Evolutionary conservation across 2,329 filamentous ascomycete genomes (phyloP), one percentile per base, ranked within the genome.

Genomic region (Mycogone perniciosa): DNA sequence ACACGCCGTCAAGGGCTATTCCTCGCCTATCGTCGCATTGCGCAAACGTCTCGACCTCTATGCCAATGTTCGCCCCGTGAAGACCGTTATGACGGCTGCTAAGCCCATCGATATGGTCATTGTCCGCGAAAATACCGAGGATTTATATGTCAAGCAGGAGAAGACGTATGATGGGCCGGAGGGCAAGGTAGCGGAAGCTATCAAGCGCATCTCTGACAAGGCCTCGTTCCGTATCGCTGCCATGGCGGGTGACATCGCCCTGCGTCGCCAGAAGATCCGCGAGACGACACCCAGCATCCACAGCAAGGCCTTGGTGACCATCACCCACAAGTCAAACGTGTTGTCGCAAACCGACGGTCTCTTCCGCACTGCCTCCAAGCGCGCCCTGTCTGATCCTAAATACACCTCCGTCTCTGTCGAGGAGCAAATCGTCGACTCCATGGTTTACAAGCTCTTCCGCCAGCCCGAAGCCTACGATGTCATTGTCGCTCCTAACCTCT

Each of bases 381-480:
- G 77, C 31, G 93, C 34, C 81, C 97, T 46, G 97, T 99, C 83
- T 85, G 92, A 60, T 76, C 85, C 61, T 86, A 88, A 6, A 82
- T 97, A 82, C 97, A 96, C 78, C 85, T 99, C 52, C 96, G 97
- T 84, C 88, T 90, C 56, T 89, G 77, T 96, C 49, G 93, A 97
- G 72, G 93, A 97, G 78, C 93, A 99, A 76, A 99, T 99, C 61
- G 92, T 99, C 56, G 93, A 99, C 73, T 92, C 86, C 55, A 99
- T 99, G 93, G 90, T 97, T 52, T 97, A 97, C 82, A 97, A 97
- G 78, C 86, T 99, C 51, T 97, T 97, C 84, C 89, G 92, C 56
- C 89, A 97, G 72, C 93, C 93, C 40, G 80, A 86, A 64, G 86
- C 86, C 65, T 99, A 97, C 82, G 93, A 99, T 69, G 92, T 97